phyloP scores from a whole-genome alignment of 2,329 filamentous ascomycete genomes.

The Fusarium xyrophilum region DNA sequence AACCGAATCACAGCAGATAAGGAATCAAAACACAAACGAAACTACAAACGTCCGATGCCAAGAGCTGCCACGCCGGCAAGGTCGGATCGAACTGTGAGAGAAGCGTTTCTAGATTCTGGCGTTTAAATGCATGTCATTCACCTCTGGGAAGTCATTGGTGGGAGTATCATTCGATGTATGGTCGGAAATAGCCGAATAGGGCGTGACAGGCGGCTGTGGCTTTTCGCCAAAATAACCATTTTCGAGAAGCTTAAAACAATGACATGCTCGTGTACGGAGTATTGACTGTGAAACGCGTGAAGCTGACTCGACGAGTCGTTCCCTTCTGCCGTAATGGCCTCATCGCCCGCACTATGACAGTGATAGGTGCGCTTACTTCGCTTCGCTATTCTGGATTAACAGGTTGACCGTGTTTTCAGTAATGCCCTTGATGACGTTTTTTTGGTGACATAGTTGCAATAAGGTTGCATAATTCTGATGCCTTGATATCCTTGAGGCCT shows the following conservation, averaged over 20 bases:
- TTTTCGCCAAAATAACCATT: conserved; percentile 11
- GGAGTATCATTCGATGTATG: not conserved
- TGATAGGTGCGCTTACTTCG: conserved; percentile 6
- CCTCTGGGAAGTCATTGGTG: not conserved
- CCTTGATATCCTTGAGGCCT: not conserved
- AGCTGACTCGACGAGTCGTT: not conserved
- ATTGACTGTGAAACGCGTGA: conserved; percentile 15
- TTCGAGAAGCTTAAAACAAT: conserved; percentile 5
- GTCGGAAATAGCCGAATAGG: conserved; percentile 12
- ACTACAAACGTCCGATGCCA: not conserved
- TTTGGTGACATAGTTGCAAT: not conserved
- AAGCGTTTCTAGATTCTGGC: not conserved
- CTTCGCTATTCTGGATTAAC: not conserved
- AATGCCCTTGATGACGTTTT: not conserved
- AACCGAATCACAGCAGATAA: not conserved
- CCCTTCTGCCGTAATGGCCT: not conserved
- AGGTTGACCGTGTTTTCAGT: not conserved
- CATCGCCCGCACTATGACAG: not conserved
- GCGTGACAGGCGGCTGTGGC: conserved; percentile 9
- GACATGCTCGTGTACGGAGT: conserved; percentile 17
- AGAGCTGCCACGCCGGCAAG: not conserved
- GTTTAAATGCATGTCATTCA: not conserved
- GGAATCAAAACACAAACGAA: conserved; percentile 1
- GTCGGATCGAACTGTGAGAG: not conserved
- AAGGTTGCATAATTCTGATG: not conserved